phyloP scores from a whole-genome alignment of 768 basidiomycete genomes.

The Saitozyma podzolica region DNA sequence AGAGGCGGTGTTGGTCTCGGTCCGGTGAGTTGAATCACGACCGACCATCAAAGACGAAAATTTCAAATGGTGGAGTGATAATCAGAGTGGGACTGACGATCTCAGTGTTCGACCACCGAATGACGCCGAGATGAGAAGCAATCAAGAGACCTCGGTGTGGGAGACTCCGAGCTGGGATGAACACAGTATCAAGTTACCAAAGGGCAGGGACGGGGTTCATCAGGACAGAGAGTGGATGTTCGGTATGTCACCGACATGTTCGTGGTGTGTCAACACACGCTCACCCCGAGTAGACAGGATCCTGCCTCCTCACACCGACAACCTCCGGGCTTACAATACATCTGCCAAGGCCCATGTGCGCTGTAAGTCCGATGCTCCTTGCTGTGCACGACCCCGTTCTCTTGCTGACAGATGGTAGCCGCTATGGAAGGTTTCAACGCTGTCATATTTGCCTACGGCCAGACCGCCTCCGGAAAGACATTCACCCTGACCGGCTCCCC shows the following conservation, averaged over 20 bases:
- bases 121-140: slow-evolving; percentile 26
- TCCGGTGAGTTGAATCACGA: slow-evolving; percentile 36
- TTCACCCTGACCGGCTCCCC: slow-evolving; percentile 64
- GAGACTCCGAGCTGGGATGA: slow-evolving; percentile 32
- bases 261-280: neutral
- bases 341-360: slow-evolving; percentile 45
- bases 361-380: slow-evolving; percentile 22
- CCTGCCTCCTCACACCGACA: slow-evolving; percentile 38
- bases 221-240: slow-evolving; percentile 49
- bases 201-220: slow-evolving; percentile 33
- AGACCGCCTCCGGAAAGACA: slow-evolving; percentile 80
- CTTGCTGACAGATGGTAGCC: slow-evolving; percentile 54
- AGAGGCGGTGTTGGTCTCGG: slow-evolving; percentile 49
- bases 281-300: slow-evolving; percentile 39
- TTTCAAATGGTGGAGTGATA: too few species aligned
- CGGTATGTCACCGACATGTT: slow-evolving; percentile 28
- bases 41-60: too few species aligned
- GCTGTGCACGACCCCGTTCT: neutral
- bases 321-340: slow-evolving; percentile 39
- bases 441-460: slow-evolving; percentile 82
- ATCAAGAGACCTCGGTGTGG: slow-evolving; percentile 38
- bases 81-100: slow-evolving; percentile 2
- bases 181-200: slow-evolving; percentile 38
- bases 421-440: slow-evolving; percentile 98
- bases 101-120: slow-evolving; percentile 47